Base-by-base conservation (phyloP, 2,329 filamentous ascomycete species). In the Metarhizium anisopliae region DNA sequence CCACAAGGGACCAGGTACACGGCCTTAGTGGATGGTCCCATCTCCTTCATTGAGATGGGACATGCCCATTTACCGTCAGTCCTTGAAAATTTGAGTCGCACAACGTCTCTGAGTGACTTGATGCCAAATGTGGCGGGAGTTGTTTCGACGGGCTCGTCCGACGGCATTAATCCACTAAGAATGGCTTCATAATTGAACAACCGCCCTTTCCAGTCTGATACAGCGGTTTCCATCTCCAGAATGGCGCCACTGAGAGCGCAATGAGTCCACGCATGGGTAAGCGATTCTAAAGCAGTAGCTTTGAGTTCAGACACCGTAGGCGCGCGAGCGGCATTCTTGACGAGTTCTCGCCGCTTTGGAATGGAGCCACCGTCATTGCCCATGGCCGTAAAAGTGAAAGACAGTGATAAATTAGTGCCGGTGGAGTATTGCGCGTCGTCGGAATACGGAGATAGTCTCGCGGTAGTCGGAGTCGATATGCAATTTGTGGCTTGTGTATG, bases 321-420 rank as follows among this genome's bases (percentile, higher is more conserved):
- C 53, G 85, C 81, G 64, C 90, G 88, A 47, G 92, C 90, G 32
- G 92, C 90, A 71, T 93, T 87, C 73, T 95, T 95, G 70, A 99
- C 94, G 50, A 99, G 89, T 72, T 99, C 95, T 67, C 91, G 88
- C 36, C 95, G 89, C 60, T 88, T 97, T 5, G 94, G 94, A 63
- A 99, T 99, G 63, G 90, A 93, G 69, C 94, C 94, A 63, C 94
- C 94, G 70, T 99, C 94, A 75, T 99, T 99, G 69, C 94, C 94
- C 94, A 99, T 96, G 64, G 53, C 68, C 18, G 45, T 25, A 11
- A 4, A 20, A 16, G 8, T 30, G 4, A 3, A 13, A 30, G 4
- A 16, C 6, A 16, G 11, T 29, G 10, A 18, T 30, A 6, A 8
- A n/a, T 11, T 40, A 40, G 2, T 16, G 38, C 10, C 38, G 4